Percentiles rank a stretch among this genome's conserved stretches.
Conservation (phyloP, 148 eudicot genomes). For the Persicaria maculosa region DNA sequence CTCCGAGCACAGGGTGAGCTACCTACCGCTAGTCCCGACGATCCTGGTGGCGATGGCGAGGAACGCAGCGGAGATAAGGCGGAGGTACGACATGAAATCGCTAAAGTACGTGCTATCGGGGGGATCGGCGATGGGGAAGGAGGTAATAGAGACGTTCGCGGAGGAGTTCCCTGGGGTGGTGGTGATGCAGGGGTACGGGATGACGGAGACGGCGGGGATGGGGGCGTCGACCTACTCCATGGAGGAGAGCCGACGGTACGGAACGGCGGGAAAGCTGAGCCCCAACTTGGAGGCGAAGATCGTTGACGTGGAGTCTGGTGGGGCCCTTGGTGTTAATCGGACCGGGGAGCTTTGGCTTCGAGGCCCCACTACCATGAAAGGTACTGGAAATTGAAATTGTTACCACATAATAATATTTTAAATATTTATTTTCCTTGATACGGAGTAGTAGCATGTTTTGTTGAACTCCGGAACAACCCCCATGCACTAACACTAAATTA, state of each 20-base stretch:
- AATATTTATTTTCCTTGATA: too few relatives aligned
- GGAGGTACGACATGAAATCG: constrained; percentile 34
- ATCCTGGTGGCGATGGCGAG: constrained; percentile 47
- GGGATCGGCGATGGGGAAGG: constrained; percentile 68
- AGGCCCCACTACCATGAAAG: constrained; percentile 75
- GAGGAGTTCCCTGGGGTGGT: constrained; percentile 21
- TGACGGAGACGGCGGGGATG: constrained; percentile 76
- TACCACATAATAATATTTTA: too few relatives aligned
- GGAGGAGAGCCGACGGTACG: constrained; percentile 83
- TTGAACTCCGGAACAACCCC: too few relatives aligned
- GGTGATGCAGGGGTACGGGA: constrained; percentile 79
- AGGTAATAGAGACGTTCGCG: constrained; percentile 39
- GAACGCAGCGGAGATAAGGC: constrained; percentile 28
- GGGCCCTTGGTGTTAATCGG: constrained; percentile 41
- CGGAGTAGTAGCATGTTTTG: too few relatives aligned
- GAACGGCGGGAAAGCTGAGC: constrained; percentile 80
- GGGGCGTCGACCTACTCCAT: constrained; percentile 74
- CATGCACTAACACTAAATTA: too few relatives aligned
- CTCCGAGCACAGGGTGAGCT: constrained; percentile 28
- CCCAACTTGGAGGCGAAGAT: constrained; percentile 81
- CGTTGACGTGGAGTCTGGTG: constrained; percentile 71
- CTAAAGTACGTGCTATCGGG: constrained; percentile 50
- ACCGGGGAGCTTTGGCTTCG: constrained; percentile 43
- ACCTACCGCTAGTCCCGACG: constrained; percentile 54
- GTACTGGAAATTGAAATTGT: too few relatives aligned